phyloP scores from a whole-genome alignment of 495 filamentous ascomycete genomes.

The Xanthoparmelia taractica region DNA sequence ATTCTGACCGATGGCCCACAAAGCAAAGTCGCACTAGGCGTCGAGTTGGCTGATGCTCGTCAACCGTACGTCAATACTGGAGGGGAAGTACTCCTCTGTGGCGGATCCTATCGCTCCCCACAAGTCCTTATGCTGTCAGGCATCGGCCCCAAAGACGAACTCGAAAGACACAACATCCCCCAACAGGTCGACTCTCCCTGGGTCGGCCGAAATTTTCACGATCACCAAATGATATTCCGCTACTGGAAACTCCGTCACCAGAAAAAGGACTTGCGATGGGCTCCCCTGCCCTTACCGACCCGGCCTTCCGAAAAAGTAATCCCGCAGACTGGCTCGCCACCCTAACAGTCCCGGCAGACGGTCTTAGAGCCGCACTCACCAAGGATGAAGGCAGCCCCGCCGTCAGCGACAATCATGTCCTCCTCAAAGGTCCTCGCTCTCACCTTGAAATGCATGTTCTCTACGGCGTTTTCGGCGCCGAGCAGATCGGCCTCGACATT shows the following conservation, averaged over 20 bases:
- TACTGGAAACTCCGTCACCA: slow-evolving; percentile 35
- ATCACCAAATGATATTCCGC: slow-evolving; percentile 30
- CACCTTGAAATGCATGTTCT: slow-evolving; percentile 26
- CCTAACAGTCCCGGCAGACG: slow-evolving; percentile 31
- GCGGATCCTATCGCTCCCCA: slow-evolving; percentile 40
- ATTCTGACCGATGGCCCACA: neutral
- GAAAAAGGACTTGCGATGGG: slow-evolving; percentile 32
- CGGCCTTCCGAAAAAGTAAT: slow-evolving; percentile 28
- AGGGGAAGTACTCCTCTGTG: slow-evolving; percentile 40
- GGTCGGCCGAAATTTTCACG: slow-evolving; percentile 34
- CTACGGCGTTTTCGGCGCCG: slow-evolving; percentile 26
- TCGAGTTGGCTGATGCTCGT: slow-evolving; percentile 27
- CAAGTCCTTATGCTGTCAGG: slow-evolving; percentile 46
- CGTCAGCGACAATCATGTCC: slow-evolving; percentile 9
- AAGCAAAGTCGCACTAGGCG: slow-evolving; percentile 25
- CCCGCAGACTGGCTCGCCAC: slow-evolving; percentile 30
- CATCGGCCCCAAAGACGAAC: slow-evolving; percentile 30
- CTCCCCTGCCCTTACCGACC: slow-evolving; percentile 28
- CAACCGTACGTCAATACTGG: slow-evolving; percentile 23
- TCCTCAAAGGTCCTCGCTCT: neutral
- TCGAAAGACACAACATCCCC: slow-evolving; percentile 26
- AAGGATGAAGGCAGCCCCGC: slow-evolving; percentile 18
- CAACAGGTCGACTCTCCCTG: slow-evolving; percentile 27
- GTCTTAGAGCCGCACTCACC: slow-evolving; percentile 13
- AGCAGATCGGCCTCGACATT: slow-evolving; percentile 10